Evolutionary conservation across 2,329 filamentous ascomycete genomes (phyloP).

Genomic region (Xylogone sp.): DNA sequence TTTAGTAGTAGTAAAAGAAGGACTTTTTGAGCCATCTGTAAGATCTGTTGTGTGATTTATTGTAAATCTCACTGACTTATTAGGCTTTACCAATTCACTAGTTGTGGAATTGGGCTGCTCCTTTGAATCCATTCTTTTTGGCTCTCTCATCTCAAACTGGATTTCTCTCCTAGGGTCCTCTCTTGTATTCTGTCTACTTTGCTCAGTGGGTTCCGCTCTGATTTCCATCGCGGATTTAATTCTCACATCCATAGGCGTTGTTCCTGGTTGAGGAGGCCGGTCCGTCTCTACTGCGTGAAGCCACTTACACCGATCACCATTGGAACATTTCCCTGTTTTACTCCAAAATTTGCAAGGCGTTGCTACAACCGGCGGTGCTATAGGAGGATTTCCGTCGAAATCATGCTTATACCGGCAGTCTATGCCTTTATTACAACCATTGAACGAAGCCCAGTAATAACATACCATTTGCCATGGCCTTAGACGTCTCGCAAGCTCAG

Average conservation of each 20-base stretch:
- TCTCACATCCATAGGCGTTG: too few species aligned
- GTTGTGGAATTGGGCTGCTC: not conserved
- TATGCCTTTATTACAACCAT: not conserved
- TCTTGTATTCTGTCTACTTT: too few species aligned
- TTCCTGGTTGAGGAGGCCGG: too few species aligned
- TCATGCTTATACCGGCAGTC: not conserved
- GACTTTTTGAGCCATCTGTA: not conserved
- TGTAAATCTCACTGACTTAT: not conserved
- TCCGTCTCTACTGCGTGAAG: slow-evolving; percentile 1
- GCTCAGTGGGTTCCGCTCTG: too few species aligned
- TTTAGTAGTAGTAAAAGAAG: not conserved
- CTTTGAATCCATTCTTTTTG: not conserved
- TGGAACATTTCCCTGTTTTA: slow-evolving; percentile 2
- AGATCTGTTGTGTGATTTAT: not conserved
- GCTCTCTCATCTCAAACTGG: too few species aligned
- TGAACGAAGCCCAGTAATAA: not conserved
- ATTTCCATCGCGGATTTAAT: too few species aligned
- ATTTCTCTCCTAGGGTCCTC: too few species aligned
- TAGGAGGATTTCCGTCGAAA: not conserved
- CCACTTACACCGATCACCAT: slow-evolving; percentile 4
- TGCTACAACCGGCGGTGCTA: not conserved
- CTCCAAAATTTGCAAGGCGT: slow-evolving; percentile 9
- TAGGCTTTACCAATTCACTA: not conserved
- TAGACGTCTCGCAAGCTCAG: not conserved
- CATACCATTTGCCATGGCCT: not conserved